phyloP scores from a whole-genome alignment of 352 stramenopile genomes.

The Globisporangium middletonii region DNA sequence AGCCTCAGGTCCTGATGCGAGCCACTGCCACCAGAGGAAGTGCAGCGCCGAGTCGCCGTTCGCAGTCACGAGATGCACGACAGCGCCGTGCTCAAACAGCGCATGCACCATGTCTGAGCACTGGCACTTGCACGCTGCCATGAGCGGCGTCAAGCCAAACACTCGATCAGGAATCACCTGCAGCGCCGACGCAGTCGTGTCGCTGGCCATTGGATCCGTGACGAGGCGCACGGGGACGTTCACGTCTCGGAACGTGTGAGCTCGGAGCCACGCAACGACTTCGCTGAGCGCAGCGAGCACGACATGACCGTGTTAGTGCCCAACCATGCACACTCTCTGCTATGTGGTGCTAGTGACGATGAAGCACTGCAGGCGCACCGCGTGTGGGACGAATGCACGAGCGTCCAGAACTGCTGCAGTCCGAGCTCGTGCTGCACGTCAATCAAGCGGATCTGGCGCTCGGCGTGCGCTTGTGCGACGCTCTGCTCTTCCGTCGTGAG shows the following conservation, averaged over 20 bases:
- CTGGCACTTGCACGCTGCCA: slow-evolving; percentile 52
- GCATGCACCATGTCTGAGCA: slow-evolving; percentile 38
- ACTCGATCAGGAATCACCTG: slow-evolving; percentile 17
- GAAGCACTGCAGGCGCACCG: slow-evolving; percentile 14
- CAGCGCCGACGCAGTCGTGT: neutral
- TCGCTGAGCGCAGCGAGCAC: slow-evolving; percentile 25
- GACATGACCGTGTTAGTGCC: slow-evolving; percentile 1
- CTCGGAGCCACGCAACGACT: slow-evolving; percentile 49
- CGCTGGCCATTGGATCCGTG: neutral
- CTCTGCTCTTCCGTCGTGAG: slow-evolving; percentile 27
- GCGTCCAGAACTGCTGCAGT: slow-evolving; percentile 54
- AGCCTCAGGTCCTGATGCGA: neutral
- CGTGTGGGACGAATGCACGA: slow-evolving; percentile 29
- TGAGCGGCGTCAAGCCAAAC: slow-evolving; percentile 55
- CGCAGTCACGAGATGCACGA: slow-evolving; percentile 41
- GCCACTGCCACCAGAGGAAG: slow-evolving; percentile 54
- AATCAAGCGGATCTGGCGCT: slow-evolving; percentile 30
- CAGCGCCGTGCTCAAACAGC: slow-evolving; percentile 45
- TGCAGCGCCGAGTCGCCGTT: slow-evolving; percentile 68
- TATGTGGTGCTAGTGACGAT: neutral
- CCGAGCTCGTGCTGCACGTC: slow-evolving; percentile 30
- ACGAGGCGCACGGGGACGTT: slow-evolving; percentile 42
- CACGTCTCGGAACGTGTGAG: slow-evolving; percentile 59
- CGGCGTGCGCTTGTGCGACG: slow-evolving; percentile 17
- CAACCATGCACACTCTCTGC: neutral